Evolutionary conservation across 768 basidiomycete genomes (phyloP), one percentile per base, ranked within the genome.

Genomic region (Strobilomyces echinocephalus): DNA sequence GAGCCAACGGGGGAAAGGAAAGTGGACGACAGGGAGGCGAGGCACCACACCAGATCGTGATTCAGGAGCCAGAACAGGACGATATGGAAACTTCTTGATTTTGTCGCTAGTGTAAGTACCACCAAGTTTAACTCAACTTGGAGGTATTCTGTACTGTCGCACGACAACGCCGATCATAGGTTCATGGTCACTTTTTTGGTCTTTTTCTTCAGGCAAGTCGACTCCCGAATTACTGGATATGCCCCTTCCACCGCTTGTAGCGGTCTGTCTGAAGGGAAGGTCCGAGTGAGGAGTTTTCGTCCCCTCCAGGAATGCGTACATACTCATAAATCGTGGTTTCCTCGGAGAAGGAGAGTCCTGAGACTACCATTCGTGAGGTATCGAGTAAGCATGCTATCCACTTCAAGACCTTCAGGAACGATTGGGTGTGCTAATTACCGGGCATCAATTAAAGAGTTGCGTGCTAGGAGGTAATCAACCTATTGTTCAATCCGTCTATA

Each of bases 11-110:
- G 50, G 58, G 46, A 39, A 56, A 49, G n/a, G 53, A 53, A 16
- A 39, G 46, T 1, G 46, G 48, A 16, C 49, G 41, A 28, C 49
- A 47, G 24, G 58, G 20, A 49, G 42, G 46, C 9, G 30, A 30
- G 30, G 34, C 21, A 4, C 55, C 65, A 7, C 60, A 55, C 40
- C 65, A 65, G 53, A 60, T 76, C 28, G 68, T 76, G 21, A 63
- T 74, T 31, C 68, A 69, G 59, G 77, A 78, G 59, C 74, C 71
- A 28, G 75, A 78, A 48, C 77, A 77, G 53, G 74, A 74, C 20
- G 66, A 63, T 46, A 72, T 72, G 69, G 76, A 76, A 47, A 51
- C 55, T 20, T 49, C 45, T 36, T 69, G 49, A 60, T 53, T 34
- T 40, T 14, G 5, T 38, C 28, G 15, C 30, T 43, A n/a, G 30